Base-by-base conservation (phyloP, 768 basidiomycete genomes). In the Boletus rubropictus region DNA sequence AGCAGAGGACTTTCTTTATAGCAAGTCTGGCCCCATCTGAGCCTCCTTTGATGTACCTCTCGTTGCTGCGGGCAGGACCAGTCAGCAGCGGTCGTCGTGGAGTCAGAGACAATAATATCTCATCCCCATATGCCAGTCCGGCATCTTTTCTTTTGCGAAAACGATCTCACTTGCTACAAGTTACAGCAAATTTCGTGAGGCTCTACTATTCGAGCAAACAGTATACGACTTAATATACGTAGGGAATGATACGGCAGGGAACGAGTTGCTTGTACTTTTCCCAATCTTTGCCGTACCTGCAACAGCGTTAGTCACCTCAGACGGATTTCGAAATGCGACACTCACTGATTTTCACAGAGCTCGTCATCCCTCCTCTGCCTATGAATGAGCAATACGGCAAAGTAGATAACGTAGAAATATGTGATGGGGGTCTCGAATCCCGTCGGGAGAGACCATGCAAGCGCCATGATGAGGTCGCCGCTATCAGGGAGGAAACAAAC, bases 251-350 rank as follows among this genome's bases (percentile, higher is more conserved):
- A 50, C 84, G 79, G 55, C 76, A 95, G 2, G 84, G 86, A 22
- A 96, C 94, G 22, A 89, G 69, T 59, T 82, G 76, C 71, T 81
- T 89, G 72, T 98, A 98, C 68, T 76, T 84, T 46, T 82, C 75
- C 95, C 95, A 98, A 60, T 97, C 94, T 56, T 88, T 79, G 21
- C 94, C 92, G 60, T 99, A 95, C 65, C 89, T 92, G 39, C 10
- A 24, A 15, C 27, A 10, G 20, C 6, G 6, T 43, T n/a, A 37
- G 38, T 46, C 34, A 28, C 8, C 5, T 20, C 27, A 3, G 5
- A 28, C 2, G 27, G 4, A 18, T 5, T 3, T 2, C 8, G 28
- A 37, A n/a, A 38, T 1, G n/a, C 10, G 45, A 29, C 25, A 68
- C 84, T 53, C 54, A 89, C 90, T 97, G 98, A 59, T 82, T 78